These are phyloP conservation scores for Lachnellula arida DNA, from an alignment of 2,329 filamentous ascomycete genomes.

Conservation along the genomic window DNA sequence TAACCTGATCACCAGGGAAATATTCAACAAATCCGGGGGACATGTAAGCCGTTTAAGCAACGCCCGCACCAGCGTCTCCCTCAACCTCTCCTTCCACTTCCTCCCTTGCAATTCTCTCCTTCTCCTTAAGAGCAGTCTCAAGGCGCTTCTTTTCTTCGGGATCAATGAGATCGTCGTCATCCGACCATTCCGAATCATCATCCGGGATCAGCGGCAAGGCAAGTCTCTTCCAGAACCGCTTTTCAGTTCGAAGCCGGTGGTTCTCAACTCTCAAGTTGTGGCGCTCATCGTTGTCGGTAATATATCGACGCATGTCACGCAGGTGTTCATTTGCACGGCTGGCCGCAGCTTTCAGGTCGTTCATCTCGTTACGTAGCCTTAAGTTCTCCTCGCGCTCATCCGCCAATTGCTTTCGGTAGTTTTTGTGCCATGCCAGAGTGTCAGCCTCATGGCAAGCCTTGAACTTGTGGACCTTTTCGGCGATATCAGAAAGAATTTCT, in stretches of 20 bases:
- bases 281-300: slow-evolving; percentile 51
- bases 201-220: slow-evolving; percentile 57
- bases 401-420: slow-evolving; percentile 60
- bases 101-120: slow-evolving; percentile 19
- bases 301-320: slow-evolving; percentile 50
- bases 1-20: not conserved
- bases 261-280: slow-evolving; percentile 51
- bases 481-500: slow-evolving; percentile 50
- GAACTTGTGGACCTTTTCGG: slow-evolving; percentile 62
- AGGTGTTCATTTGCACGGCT: slow-evolving; percentile 53
- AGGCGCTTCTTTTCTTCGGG: slow-evolving; percentile 52
- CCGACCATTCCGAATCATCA: slow-evolving; percentile 55
- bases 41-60: not conserved
- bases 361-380: slow-evolving; percentile 59
- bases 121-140: slow-evolving; percentile 20
- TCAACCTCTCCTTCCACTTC: slow-evolving; percentile 16
- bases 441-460: slow-evolving; percentile 59
- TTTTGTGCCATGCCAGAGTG: slow-evolving; percentile 60
- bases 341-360: slow-evolving; percentile 61
- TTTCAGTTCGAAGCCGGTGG: slow-evolving; percentile 50
- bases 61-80: not conserved
- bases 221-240: slow-evolving; percentile 63
- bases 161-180: slow-evolving; percentile 60
- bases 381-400: slow-evolving; percentile 61
- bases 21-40: not conserved